Evolutionary conservation across 1,284 basidiomycete genomes (phyloP).

Genomic region (Trametes hirsuta): DNA sequence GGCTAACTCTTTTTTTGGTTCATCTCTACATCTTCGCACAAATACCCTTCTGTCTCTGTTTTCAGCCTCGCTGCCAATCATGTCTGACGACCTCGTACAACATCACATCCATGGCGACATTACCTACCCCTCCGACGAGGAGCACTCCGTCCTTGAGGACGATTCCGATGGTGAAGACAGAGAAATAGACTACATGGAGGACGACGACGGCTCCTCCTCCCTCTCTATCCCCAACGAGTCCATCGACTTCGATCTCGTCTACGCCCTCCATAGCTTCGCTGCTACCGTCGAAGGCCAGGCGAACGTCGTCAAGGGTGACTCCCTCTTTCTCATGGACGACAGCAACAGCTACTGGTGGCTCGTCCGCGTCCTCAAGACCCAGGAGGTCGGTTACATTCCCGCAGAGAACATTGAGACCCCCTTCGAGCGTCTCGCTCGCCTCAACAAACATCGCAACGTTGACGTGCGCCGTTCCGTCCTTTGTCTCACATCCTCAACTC

Average conservation of each 20-base stretch:
- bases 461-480: slow-evolving; percentile 62
- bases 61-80: slow-evolving; percentile 14
- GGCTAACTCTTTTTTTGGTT: background rate
- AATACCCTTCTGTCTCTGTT: background rate
- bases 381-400: slow-evolving; percentile 99
- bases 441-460: slow-evolving; percentile 98
- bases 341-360: slow-evolving; percentile 99
- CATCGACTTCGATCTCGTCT: slow-evolving; percentile 90
- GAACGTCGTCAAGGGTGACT: slow-evolving; percentile 95
- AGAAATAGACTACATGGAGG: slow-evolving; percentile 66
- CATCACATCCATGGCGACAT: slow-evolving; percentile 57
- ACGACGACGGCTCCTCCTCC: slow-evolving; percentile 78
- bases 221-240: slow-evolving; percentile 88
- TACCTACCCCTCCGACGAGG: slow-evolving; percentile 60
- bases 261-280: slow-evolving; percentile 90
- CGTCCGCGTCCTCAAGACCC: slow-evolving; percentile 93
- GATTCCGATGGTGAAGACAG: slow-evolving; percentile 72
- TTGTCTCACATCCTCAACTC: background rate
- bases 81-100: slow-evolving; percentile 57
- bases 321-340: slow-evolving; percentile 92
- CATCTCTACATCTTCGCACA: background rate
- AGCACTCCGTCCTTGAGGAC: slow-evolving; percentile 78
- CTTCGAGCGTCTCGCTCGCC: slow-evolving; percentile 90
- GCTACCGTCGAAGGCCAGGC: slow-evolving; percentile 97
- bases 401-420: slow-evolving; percentile 99